Evolutionary conservation across 2,329 filamentous ascomycete genomes (phyloP).

Genomic region (Clarireedia sp.): DNA sequence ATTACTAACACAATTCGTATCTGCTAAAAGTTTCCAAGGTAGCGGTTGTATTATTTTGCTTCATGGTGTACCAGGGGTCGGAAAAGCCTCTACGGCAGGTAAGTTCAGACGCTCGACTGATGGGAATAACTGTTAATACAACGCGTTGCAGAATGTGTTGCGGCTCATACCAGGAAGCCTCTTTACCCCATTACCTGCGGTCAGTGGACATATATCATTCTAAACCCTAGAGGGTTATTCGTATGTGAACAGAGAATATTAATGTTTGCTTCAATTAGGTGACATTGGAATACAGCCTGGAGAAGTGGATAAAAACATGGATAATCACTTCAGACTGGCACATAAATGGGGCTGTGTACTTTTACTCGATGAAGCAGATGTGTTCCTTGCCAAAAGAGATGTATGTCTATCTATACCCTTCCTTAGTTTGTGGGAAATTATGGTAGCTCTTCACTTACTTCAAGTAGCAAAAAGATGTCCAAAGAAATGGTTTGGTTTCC

Average conservation of each 20-base stretch:
- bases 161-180: too few relatives aligned
- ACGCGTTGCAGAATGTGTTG: too few relatives aligned
- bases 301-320: constrained; percentile 15
- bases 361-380: constrained; percentile 37
- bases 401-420: too few relatives aligned
- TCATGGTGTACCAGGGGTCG: constrained; percentile 25
- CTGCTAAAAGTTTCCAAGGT: not conserved
- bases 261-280: constrained; percentile 10
- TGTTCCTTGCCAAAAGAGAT: constrained; percentile 34
- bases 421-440: too few relatives aligned
- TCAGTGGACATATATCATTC: too few relatives aligned
- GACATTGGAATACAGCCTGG: constrained; percentile 16
- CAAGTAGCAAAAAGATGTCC: constrained; percentile 33
- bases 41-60: constrained; percentile 35
- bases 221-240: constrained; percentile 24
- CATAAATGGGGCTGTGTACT: constrained; percentile 19
- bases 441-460: not conserved
- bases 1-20: too few relatives aligned
- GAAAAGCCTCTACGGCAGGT: constrained; percentile 29
- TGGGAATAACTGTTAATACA: too few relatives aligned
- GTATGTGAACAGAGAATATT: constrained; percentile 15
- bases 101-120: too few relatives aligned
- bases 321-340: constrained; percentile 19
- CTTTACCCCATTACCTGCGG: too few relatives aligned
- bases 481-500: constrained; percentile 39